A percentile compares a stretch with the other conserved stretches of the same genome.
Evolutionary conservation across 1,139 yeast genomes (phyloP).

Genomic region (Sugiyamaella castrensis): DNA sequence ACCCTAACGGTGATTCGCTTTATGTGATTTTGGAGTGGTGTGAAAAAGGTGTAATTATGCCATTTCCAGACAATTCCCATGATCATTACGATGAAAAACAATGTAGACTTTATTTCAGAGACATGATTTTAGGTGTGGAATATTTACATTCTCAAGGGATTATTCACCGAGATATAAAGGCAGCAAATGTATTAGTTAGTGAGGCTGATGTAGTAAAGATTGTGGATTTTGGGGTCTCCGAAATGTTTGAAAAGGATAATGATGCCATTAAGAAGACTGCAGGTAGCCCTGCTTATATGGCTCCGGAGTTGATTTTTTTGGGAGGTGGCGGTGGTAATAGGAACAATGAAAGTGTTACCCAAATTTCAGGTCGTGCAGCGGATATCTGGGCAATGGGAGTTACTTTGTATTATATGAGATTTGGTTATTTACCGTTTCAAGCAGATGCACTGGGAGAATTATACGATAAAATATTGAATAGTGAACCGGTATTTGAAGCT

Average conservation of each 20-base stretch:
- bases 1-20: slow-evolving; percentile 60
- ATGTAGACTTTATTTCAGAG: slow-evolving; percentile 57
- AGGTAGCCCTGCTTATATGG: slow-evolving; percentile 82
- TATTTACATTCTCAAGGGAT: slow-evolving; percentile 91
- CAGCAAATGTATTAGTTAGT: slow-evolving; percentile 80
- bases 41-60: slow-evolving; percentile 43
- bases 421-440: slow-evolving; percentile 42
- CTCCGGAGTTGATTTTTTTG: slow-evolving; percentile 72
- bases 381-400: slow-evolving; percentile 84
- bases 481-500: slow-evolving; percentile 23
- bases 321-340: slow-evolving; percentile 9
- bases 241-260: slow-evolving; percentile 58
- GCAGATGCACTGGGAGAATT: slow-evolving; percentile 49
- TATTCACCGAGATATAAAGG: slow-evolving; percentile 92
- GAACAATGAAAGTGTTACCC: slow-evolving; percentile 2
- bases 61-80: slow-evolving; percentile 17
- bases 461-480: slow-evolving; percentile 34
- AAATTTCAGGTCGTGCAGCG: slow-evolving; percentile 60
- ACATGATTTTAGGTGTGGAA: slow-evolving; percentile 83
- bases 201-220: slow-evolving; percentile 78
- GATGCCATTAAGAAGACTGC: slow-evolving; percentile 55
- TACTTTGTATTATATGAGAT: slow-evolving; percentile 44
- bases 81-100: slow-evolving; percentile 39
- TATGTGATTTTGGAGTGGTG: slow-evolving; percentile 80
- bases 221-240: slow-evolving; percentile 91